phyloP scores from a whole-genome alignment of 768 basidiomycete species.

The Grammothele lineata region DNA sequence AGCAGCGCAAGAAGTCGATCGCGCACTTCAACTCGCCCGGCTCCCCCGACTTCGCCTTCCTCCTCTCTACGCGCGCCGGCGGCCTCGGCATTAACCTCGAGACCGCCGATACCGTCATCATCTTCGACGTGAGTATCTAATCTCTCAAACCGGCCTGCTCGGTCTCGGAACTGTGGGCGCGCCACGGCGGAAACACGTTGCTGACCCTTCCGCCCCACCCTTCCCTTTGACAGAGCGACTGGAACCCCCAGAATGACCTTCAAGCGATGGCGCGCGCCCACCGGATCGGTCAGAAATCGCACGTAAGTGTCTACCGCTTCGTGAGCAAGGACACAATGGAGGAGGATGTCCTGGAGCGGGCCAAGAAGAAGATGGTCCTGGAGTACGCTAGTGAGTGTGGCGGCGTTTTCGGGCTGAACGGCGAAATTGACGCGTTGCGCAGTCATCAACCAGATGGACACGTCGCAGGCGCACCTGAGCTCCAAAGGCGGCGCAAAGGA shows the following conservation, averaged over 20 bases:
- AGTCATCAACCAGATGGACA: constrained; percentile 99
- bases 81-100: constrained; percentile 98
- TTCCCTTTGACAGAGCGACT: constrained; percentile 66
- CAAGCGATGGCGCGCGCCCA: constrained; percentile 99
- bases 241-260: constrained; percentile 98
- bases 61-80: constrained; percentile 94
- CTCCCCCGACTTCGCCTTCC: constrained; percentile 94
- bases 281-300: constrained; percentile 97
- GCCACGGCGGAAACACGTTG: constrained; percentile 16
- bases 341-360: constrained; percentile 95
- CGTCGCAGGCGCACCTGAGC: constrained; percentile 92
- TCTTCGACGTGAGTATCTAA: constrained; percentile 80
- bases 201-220: constrained; percentile 14
- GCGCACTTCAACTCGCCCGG: constrained; percentile 94
- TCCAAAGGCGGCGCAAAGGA: constrained; percentile 71
- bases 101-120: constrained; percentile 98
- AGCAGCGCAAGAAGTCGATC: constrained; percentile 91
- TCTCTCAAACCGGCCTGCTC: constrained; percentile 10
- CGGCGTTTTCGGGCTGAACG: constrained; percentile 4
- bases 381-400: constrained; percentile 92
- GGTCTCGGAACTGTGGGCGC: constrained; percentile 9
- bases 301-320: constrained; percentile 97
- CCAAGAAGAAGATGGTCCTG: constrained; percentile 99
- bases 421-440: constrained; percentile 4
- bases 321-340: constrained; percentile 99